These are phyloP conservation scores for Mitragyna speciosa DNA, from an alignment of 257 asterid species.

Conservation along the genomic window DNA sequence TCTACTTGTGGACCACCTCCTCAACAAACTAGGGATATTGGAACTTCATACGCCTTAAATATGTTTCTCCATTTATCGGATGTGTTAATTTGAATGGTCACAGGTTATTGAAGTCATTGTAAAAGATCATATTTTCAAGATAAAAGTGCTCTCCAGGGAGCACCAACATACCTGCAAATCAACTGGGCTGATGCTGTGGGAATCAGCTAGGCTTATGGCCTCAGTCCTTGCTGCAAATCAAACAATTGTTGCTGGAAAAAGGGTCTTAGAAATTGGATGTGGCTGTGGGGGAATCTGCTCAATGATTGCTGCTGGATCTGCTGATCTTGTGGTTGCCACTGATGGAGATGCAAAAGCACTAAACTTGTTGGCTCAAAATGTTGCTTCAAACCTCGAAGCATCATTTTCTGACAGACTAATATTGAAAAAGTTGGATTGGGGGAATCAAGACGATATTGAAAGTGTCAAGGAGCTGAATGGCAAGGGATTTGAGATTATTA, in stretches of 20 bases:
- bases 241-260: conserved; percentile 53
- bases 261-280: conserved; percentile 81
- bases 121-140: conserved; percentile 58
- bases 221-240: conserved; percentile 66
- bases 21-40: neutral
- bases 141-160: conserved; percentile 71
- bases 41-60: neutral
- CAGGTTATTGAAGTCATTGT: conserved; percentile 57
- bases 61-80: neutral
- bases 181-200: conserved; percentile 98
- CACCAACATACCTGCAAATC: conserved; percentile 89
- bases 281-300: conserved; percentile 90
- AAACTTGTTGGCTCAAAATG: conserved; percentile 54
- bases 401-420: conserved; percentile 35
- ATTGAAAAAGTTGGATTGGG: conserved; percentile 68
- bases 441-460: conserved; percentile 53
- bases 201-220: conserved; percentile 88
- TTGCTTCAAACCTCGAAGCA: conserved; percentile 52
- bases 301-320: conserved; percentile 69
- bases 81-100: neutral
- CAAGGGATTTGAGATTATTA: conserved; percentile 69
- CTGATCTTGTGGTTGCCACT: conserved; percentile 74
- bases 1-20: neutral
- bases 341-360: conserved; percentile 86
- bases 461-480: conserved; percentile 44